These are phyloP conservation scores for Corymbia maculata DNA, from an alignment of 345 rosid species.

Conservation along the genomic window DNA sequence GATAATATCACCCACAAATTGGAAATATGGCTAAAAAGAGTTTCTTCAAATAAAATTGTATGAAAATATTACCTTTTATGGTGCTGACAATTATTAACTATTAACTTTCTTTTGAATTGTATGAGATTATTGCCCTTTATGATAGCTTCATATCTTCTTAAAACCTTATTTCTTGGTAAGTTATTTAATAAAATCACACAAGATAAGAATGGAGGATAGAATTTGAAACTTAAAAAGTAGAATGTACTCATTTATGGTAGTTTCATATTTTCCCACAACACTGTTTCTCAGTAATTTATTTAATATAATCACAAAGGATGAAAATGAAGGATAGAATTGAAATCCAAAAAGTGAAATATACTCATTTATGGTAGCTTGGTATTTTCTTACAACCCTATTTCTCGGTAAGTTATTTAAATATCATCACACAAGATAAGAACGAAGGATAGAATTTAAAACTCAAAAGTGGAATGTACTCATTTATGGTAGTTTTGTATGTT, in stretches of 20 bases:
- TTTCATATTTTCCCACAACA: neutral
- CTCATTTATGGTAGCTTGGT: neutral
- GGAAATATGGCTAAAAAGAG: neutral
- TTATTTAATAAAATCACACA: neutral
- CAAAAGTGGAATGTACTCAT: no score
- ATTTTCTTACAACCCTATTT: no score
- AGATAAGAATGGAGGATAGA: neutral
- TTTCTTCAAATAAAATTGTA: neutral
- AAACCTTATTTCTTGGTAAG: neutral
- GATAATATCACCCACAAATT: neutral
- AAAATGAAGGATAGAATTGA: no score
- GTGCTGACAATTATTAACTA: no score
- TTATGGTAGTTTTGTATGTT: no score
- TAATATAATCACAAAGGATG: no score
- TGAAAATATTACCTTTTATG: neutral
- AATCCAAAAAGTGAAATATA: no score
- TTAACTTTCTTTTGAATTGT: no score
- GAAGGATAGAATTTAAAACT: neutral
- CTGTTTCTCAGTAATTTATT: no score
- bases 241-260: neutral
- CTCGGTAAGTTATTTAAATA: neutral
- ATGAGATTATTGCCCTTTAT: no score
- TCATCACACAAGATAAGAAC: neutral
- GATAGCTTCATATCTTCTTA: no score
- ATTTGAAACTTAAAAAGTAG: neutral